These are phyloP conservation scores for Pyrenochaeta sp. DNA, from an alignment of 2,329 filamentous ascomycete genomes.

Conservation along the genomic window DNA sequence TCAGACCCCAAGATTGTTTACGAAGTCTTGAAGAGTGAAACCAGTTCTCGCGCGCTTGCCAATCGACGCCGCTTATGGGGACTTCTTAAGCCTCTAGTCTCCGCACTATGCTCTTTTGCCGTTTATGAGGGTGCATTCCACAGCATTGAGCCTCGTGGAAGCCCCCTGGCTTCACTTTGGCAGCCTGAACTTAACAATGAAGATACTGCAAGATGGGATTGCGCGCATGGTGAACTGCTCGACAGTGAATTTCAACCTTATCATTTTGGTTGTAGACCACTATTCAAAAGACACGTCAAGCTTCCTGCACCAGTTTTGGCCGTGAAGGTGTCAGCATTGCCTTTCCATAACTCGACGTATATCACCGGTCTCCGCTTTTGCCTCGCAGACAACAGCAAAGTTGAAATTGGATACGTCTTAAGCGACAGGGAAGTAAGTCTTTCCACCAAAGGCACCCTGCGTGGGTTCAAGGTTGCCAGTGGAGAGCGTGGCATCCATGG, in stretches of 20 bases:
- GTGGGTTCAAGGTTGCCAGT: conserved; percentile 3
- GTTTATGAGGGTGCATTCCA: neutral
- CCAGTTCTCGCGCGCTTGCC: neutral
- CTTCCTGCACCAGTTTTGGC: neutral
- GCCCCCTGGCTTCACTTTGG: conserved; percentile 3
- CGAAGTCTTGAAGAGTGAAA: neutral
- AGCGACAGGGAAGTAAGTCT: conserved; percentile 3
- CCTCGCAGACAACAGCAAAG: conserved; percentile 1
- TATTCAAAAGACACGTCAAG: conserved; percentile 6
- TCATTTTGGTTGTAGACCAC: conserved; percentile 9
- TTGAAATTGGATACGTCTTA: conserved; percentile 8
- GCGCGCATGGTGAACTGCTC: conserved; percentile 9
- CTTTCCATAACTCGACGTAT: conserved; percentile 6
- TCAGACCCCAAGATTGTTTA: neutral
- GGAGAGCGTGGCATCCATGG: conserved; percentile 10
- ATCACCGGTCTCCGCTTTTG: conserved; percentile 11
- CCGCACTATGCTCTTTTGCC: neutral
- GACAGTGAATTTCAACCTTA: conserved; percentile 7
- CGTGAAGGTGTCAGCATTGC: conserved; percentile 8
- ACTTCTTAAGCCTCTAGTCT: neutral
- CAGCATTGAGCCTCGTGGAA: conserved; percentile 8
- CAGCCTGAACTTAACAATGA: conserved; percentile 4
- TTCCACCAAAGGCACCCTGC: neutral
- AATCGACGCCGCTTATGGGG: neutral
- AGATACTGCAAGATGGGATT: conserved; percentile 6